Conservation (phyloP, 2,329 filamentous ascomycete species). For the Penicillium frequentans region DNA sequence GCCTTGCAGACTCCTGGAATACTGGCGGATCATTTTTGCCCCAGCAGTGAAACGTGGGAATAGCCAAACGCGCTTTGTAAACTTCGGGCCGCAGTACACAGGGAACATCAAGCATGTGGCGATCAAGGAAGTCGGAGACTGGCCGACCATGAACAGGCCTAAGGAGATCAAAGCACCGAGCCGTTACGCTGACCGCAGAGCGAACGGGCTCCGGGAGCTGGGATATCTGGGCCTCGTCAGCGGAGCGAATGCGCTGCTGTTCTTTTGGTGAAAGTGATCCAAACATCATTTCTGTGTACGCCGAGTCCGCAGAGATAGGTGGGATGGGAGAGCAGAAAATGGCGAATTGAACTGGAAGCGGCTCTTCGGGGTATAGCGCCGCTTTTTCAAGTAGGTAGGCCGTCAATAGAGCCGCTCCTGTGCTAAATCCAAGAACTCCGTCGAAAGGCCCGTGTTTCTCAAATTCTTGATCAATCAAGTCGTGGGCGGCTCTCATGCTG, state of each 20-base stretch:
- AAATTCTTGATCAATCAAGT: constrained; percentile 15
- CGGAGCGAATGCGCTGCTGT: constrained; percentile 2
- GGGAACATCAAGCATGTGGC: constrained; percentile 2
- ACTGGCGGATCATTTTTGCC: constrained; percentile 3
- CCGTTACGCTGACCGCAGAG: neutral
- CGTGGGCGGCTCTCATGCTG: constrained; percentile 8
- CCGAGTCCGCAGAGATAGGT: neutral
- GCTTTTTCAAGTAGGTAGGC: constrained; percentile 17
- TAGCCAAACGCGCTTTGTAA: constrained; percentile 1
- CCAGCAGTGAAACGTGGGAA: constrained; percentile 11
- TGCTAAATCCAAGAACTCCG: constrained; percentile 27
- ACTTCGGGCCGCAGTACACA: constrained; percentile 4
- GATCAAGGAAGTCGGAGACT: neutral
- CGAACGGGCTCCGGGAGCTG: constrained; percentile 3
- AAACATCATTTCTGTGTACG: neutral
- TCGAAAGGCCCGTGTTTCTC: constrained; percentile 27
- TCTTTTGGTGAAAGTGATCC: constrained; percentile 4
- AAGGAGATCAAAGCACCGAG: neutral
- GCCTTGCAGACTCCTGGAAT: neutral
- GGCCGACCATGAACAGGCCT: neutral
- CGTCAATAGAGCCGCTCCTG: constrained; percentile 19
- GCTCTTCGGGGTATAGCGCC: constrained; percentile 3
- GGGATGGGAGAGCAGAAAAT: constrained; percentile 17
- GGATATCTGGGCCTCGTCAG: neutral
- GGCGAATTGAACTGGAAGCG: constrained; percentile 21